Base-by-base conservation (phyloP, 495 filamentous ascomycete genomes). In the Hyaloscypha finlandica region DNA sequence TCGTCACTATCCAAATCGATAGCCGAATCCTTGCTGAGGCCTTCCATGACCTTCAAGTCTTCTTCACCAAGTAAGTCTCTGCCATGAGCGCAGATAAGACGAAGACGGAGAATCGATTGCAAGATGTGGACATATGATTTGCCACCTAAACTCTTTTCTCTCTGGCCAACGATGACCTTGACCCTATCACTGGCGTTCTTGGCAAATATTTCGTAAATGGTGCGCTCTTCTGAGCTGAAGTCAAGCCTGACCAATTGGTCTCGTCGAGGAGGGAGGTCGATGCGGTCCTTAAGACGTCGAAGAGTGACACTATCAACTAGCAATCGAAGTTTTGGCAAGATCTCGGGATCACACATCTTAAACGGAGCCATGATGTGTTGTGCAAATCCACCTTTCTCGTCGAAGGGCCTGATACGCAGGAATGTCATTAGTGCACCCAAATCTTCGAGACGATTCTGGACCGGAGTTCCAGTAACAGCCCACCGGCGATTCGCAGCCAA, bases 401-500 rank as follows among this genome's bases (percentile, higher is more conserved):
- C 88, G 72, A 98, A 99, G 0, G 95, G 95, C 69, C 87, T 86
- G 16, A 99, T 77, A 2, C 90, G 88, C 8, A 99, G 78, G 71
- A 99, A 99, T 32, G 90, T 93, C 62, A 96, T 89, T n/a, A 99
- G 81, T 8, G 95, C 90, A 20, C 90, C 87, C 9, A 99, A 82
- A 74, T 99, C 95, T 61, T 97, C 93, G 6, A 99, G 83, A 29
- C 92, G 89, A 74, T 99, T 97, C 74, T 96, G 92, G 19, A 95
- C 89, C 0, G 93, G 92, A 0, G 92, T 96, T 54, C 94, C 94
- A 3, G 95, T 98, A 9, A 99, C 93, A 2, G 95, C 94, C 95
- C 95, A 99, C 20, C 93, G 88, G 30, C 95, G 87, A 71, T 91
- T 84, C 6, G 92, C 90, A 59, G 89, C 83, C 12, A 99, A 81